Evolutionary conservation across 345 rosid genomes (phyloP).

Genomic region (Lagerstroemia speciosa): DNA sequence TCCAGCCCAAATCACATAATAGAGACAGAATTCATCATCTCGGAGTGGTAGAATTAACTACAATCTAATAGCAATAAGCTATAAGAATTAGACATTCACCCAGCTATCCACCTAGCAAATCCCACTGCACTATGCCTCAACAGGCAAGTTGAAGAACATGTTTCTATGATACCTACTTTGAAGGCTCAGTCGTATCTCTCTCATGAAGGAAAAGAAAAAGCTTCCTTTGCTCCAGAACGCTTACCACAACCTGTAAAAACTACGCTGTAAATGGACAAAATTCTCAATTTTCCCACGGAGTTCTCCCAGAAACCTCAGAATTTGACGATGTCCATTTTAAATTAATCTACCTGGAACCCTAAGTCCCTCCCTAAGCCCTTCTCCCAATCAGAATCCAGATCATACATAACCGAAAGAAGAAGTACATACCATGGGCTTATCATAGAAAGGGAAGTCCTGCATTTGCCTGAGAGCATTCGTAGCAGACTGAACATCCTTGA

Average conservation of each 20-base stretch:
- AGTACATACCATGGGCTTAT: conserved; percentile 68
- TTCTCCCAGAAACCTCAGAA: background rate
- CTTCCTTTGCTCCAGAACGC: background rate
- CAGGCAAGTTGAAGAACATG: background rate
- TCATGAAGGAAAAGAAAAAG: background rate
- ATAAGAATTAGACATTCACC: background rate
- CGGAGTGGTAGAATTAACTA: background rate
- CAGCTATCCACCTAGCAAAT: background rate
- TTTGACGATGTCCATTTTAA: background rate
- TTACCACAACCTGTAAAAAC: background rate
- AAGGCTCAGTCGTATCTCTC: background rate
- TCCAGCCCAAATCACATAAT: no score
- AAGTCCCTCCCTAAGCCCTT: background rate
- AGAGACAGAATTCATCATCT: background rate
- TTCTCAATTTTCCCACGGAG: background rate
- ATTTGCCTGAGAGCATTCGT: conserved; percentile 66
- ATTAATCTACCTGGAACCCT: background rate
- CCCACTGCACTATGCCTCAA: background rate
- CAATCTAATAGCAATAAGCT: background rate
- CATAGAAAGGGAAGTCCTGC: conserved; percentile 93
- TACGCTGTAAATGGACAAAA: background rate
- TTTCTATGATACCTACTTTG: background rate
- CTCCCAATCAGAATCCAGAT: background rate
- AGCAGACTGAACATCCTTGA: conserved; percentile 69
- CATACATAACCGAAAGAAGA: background rate